Evolutionary conservation across 306 rosid genomes (phyloP).

Genomic region (Trichosanthes truncata): DNA sequence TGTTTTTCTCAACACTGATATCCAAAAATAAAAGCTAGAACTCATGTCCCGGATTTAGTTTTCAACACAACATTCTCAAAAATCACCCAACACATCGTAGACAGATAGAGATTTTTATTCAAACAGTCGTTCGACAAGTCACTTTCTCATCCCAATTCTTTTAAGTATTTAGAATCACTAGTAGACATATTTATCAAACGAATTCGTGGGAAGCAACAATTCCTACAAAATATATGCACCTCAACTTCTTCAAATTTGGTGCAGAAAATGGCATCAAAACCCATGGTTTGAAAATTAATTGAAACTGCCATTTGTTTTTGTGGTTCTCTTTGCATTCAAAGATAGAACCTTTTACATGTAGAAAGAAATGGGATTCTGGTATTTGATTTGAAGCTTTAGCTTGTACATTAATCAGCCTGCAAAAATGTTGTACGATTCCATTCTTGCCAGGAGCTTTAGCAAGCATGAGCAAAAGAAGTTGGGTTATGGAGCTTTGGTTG

Average conservation of each 20-base stretch:
- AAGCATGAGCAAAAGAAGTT: conserved; percentile 63
- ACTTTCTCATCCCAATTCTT: not conserved
- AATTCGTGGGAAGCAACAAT: conserved; percentile 3
- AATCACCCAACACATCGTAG: not conserved
- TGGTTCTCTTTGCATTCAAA: not conserved
- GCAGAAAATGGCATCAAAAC: not conserved
- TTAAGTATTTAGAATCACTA: not conserved
- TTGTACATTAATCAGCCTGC: not conserved
- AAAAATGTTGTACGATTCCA: conserved; percentile 40
- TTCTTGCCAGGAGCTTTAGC: conserved; percentile 74
- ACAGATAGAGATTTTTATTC: not conserved
- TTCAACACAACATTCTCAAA: not conserved
- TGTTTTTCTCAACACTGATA: no score
- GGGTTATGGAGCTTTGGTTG: conserved; percentile 65
- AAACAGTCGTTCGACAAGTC: not conserved
- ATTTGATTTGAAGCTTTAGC: not conserved
- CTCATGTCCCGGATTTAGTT: not conserved
- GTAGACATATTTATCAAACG: not conserved
- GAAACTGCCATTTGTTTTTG: not conserved
- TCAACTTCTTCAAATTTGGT: not conserved
- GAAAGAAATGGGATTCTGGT: not conserved
- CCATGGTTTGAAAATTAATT: not conserved
- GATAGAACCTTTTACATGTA: not conserved
- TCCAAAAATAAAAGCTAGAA: no score
- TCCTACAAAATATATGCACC: not conserved